Evolutionary conservation across 2,329 filamentous ascomycete species (phyloP), one percentile per base, ranked within the genome.

Genomic region (Botrytis deweyae): DNA sequence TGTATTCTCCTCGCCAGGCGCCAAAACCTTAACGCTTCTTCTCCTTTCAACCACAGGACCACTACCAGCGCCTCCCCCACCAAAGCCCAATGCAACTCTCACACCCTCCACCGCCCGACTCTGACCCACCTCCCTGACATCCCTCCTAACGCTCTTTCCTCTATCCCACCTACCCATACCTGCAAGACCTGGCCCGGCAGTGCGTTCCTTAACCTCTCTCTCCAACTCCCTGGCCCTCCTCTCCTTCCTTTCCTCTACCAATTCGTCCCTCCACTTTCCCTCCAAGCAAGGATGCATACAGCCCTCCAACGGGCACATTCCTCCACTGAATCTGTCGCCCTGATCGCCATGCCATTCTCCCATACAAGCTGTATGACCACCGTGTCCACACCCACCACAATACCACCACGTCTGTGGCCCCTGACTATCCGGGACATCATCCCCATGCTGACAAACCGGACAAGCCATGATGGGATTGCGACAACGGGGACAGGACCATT

Each of bases 251-350:
- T 81, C 46, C 84, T 84, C 6, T 84, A 82, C 4, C 83, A 83
- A 0, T 83, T 84, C 40, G 10, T 86, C 83, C 7, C 87, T 84
- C 82, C 88, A 90, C 52, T 83, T 83, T 0, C 88, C 88, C 0
- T 88, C 88, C 0, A 91, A 83, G 75, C 89, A 91, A 42, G 88
- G 87, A 77, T 91, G 89, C 4, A 89, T 87, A 78, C 89, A 91
- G 0, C 89, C 89, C 75, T 91, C 88, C n/a, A 90, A 81, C 2
- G 89, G 89, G 76, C 89, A 91, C 80, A 86, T 90, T 0, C 89
- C 89, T 66, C 86, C 88, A 68, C 63, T 68, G 6, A 59, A 38
- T 36, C n/a, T 70, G 20, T 83, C 81, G 29, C 83, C 83, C 1
- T 80, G 80, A 12, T 75, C 77, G 0, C 83, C 83, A 79, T 91